Evolutionary conservation across 1,284 basidiomycete species (phyloP).

Genomic region (Microbotryum saponariae): DNA sequence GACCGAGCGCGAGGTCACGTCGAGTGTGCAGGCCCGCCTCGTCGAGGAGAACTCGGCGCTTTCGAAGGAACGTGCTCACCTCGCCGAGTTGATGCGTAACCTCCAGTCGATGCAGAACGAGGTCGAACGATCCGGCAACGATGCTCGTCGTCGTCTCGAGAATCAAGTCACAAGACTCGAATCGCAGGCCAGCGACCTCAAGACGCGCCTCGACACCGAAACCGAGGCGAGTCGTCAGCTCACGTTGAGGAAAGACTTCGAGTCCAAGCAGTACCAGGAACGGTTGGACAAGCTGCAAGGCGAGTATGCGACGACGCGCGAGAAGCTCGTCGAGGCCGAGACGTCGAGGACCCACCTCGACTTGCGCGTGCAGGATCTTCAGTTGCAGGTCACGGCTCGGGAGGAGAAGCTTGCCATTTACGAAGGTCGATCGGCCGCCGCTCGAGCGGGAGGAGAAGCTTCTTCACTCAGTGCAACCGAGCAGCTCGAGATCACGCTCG

Average conservation of each 20-base stretch:
- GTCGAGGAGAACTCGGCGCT: conserved; percentile 76
- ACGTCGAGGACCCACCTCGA: conserved; percentile 74
- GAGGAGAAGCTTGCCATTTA: conserved; percentile 79
- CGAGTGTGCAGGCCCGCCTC: conserved; percentile 66
- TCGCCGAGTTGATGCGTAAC: conserved; percentile 77
- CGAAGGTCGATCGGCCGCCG: conserved; percentile 55
- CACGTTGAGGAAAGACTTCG: conserved; percentile 69
- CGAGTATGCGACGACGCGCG: conserved; percentile 63
- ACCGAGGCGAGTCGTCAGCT: conserved; percentile 66
- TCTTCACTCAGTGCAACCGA: conserved; percentile 57
- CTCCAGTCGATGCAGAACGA: conserved; percentile 84
- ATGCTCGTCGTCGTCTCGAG: conserved; percentile 70
- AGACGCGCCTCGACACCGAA: conserved; percentile 66
- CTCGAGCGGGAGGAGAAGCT: conserved; percentile 37
- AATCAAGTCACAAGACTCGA: conserved; percentile 70
- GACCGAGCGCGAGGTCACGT: conserved; percentile 77
- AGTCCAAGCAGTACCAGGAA: conserved; percentile 63
- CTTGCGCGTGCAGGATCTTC: conserved; percentile 63
- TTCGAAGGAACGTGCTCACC: conserved; percentile 67
- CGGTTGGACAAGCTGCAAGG: conserved; percentile 62
- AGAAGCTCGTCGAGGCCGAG: conserved; percentile 63
- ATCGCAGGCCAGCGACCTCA: conserved; percentile 67
- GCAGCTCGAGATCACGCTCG: conserved; percentile 73
- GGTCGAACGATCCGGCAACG: conserved; percentile 69
- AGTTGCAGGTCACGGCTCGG: conserved; percentile 62